These are phyloP conservation scores for Phoenix dactylifera DNA, from an alignment of 176 grass and related monocot species.

Conservation along the genomic window DNA sequence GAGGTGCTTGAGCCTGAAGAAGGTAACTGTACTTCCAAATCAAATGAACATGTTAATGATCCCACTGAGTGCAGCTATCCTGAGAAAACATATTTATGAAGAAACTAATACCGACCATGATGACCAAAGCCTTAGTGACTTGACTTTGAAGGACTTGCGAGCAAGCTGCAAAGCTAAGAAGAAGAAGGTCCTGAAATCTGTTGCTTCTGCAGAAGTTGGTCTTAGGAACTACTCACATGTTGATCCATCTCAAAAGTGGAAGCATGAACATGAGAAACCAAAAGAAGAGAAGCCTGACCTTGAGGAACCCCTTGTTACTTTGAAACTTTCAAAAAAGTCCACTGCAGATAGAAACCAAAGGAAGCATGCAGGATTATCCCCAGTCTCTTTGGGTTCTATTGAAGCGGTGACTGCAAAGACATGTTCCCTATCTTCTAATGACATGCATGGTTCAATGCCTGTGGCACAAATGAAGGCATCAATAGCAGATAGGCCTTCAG, in stretches of 20 bases:
- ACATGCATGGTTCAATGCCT: constrained; percentile 5
- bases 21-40: constrained; percentile 16
- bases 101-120: background rate
- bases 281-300: constrained; percentile 17
- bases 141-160: constrained; percentile 22
- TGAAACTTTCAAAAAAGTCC: constrained; percentile 3
- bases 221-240: background rate
- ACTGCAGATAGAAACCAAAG: constrained; percentile 15
- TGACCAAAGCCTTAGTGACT: background rate
- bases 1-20: constrained; percentile 40
- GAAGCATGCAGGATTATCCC: background rate
- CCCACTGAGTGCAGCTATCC: background rate
- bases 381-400: background rate
- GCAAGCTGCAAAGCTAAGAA: constrained; percentile 15
- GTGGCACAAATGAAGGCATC: constrained; percentile 7
- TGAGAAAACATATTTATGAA: background rate
- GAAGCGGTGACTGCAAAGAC: constrained; percentile 1
- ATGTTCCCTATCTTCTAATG: background rate
- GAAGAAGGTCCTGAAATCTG: constrained; percentile 15
- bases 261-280: background rate
- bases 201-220: constrained; percentile 14
- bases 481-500: background rate
- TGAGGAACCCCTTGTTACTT: constrained; percentile 21
- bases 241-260: constrained; percentile 4
- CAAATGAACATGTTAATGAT: constrained; percentile 11